These are phyloP conservation scores for Jaapia argillacea DNA, from an alignment of 768 basidiomycete genomes.

Conservation along the genomic window DNA sequence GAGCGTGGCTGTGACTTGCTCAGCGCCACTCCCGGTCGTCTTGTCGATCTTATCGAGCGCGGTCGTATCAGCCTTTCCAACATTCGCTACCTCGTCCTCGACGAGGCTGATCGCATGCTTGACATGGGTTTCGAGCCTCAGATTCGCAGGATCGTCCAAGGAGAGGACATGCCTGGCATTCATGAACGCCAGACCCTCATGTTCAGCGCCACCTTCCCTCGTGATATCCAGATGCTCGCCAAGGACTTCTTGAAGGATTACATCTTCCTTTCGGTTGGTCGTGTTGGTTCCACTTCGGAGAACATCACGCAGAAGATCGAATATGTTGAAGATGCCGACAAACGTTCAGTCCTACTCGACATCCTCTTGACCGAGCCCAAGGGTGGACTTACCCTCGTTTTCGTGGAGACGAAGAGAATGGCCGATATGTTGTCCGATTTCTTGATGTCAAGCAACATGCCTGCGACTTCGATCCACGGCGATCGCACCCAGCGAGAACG, in stretches of 20 bases:
- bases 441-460: conserved; percentile 70
- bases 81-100: conserved; percentile 95
- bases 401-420: conserved; percentile 99
- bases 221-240: conserved; percentile 95
- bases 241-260: conserved; percentile 97
- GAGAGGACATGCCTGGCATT: conserved; percentile 96
- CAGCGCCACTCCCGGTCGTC: conserved; percentile 95
- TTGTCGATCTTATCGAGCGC: conserved; percentile 97
- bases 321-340: conserved; percentile 95
- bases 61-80: conserved; percentile 94
- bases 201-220: conserved; percentile 99
- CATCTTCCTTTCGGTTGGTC: conserved; percentile 96
- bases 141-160: conserved; percentile 95
- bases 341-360: conserved; percentile 93
- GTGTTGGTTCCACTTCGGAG: conserved; percentile 97
- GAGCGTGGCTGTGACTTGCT: conserved; percentile 97
- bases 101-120: conserved; percentile 99
- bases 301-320: conserved; percentile 99
- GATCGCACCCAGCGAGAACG: conserved; percentile 97
- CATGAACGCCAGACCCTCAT: conserved; percentile 94
- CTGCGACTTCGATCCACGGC: conserved; percentile 96
- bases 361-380: conserved; percentile 73
- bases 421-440: conserved; percentile 98
- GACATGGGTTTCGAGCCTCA: conserved; percentile 99
- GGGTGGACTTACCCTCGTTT: conserved; percentile 81